A percentile compares a stretch with the other conserved stretches of the same genome.
Conservation (phyloP, 2,329 filamentous ascomycete genomes). For the Raffaelea albimanens region DNA sequence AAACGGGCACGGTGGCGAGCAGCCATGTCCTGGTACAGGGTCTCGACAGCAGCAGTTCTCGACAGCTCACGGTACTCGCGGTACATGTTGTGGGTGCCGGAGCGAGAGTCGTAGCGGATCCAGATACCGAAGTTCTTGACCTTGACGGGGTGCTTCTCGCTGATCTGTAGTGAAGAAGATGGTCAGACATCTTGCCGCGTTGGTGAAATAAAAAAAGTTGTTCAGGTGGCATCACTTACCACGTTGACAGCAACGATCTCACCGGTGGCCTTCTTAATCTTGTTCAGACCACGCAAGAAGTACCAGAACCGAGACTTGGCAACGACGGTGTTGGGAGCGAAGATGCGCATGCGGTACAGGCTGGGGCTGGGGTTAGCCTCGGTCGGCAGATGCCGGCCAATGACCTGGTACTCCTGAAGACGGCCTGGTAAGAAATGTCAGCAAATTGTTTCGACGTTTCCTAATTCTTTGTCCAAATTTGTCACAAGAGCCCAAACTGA, state of each 20-base stretch:
- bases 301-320: slow-evolving; percentile 99
- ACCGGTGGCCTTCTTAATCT: slow-evolving; percentile 99
- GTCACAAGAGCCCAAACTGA: too few species aligned
- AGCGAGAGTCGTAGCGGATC: slow-evolving; percentile 99
- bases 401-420: slow-evolving; percentile 99
- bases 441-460: too few species aligned
- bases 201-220: neutral
- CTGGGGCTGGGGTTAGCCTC: slow-evolving; percentile 95
- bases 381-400: slow-evolving; percentile 96
- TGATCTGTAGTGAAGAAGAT: slow-evolving; percentile 55
- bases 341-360: slow-evolving; percentile 99
- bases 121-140: slow-evolving; percentile 99
- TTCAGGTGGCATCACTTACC: slow-evolving; percentile 44
- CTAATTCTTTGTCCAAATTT: too few species aligned
- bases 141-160: slow-evolving; percentile 98
- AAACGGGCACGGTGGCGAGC: slow-evolving; percentile 97
- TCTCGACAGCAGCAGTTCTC: slow-evolving; percentile 87
- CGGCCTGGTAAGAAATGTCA: slow-evolving; percentile 55
- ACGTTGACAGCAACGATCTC: slow-evolving; percentile 97
- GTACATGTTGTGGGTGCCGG: slow-evolving; percentile 99
- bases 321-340: slow-evolving; percentile 94
- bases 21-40: slow-evolving; percentile 99
- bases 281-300: slow-evolving; percentile 97
- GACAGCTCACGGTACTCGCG: slow-evolving; percentile 99
- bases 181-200: neutral